Evolutionary conservation across 257 asterid species (phyloP), one percentile per base, ranked within the genome.

Genomic region (Plantago elongata): DNA sequence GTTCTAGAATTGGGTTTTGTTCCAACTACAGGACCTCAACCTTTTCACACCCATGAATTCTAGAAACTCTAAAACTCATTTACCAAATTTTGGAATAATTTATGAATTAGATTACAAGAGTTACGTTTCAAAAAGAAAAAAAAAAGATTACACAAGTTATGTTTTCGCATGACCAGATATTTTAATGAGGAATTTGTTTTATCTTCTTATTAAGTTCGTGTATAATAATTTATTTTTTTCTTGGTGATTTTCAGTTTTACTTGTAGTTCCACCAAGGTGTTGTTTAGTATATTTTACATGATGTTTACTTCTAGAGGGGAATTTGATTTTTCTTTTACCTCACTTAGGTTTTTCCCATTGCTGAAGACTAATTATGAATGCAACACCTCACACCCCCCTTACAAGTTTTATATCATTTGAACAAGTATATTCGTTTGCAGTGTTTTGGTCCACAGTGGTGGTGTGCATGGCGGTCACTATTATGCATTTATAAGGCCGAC

Each of bases 381-480:
- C 43, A 40, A 13, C 54, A 15, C 46, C 58, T 29, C 51, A 57
- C 9, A 59, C 22, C 48, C 59, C 65, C 63, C 52, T 49, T 55
- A 60, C 56, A 57, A 62, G 2, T 7, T 66, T 49, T 51, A 63
- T 45, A 60, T 44, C 18, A 17, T 59, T 27, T 48, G 61, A 56
- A 58, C 60, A 38, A 62, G 12, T 57, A 62, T 49, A 43, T 45
- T 64, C 68, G 49, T 71, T 75, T 42, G 60, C 84, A 79, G 82
- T 68, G 79, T 79, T 63, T 68, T 79, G 77, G 84, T 79, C 74
- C 84, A 79, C 64, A 79, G 84, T 42, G 84, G 84, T 43, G 84
- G 81, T 45, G 82, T 79, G 76, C 79, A 79, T 5, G 78, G 82
- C 17, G 84, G 84, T 38, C 81, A 76, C 70, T 79, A 79, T 71